These are phyloP conservation scores for Bothriochloa decipiens DNA, from an alignment of 176 grass and related monocot genomes.

Conservation along the genomic window DNA sequence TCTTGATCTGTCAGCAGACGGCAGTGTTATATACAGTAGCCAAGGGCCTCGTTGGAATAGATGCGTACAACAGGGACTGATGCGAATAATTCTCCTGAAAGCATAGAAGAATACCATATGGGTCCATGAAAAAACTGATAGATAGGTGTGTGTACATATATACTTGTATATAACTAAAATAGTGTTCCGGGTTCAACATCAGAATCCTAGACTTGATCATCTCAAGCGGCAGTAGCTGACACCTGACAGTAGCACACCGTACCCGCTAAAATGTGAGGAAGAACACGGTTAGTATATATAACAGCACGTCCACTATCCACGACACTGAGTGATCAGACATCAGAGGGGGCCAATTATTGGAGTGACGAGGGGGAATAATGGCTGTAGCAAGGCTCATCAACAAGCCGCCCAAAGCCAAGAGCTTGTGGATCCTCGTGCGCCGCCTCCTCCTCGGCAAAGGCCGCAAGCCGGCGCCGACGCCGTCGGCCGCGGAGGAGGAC, in stretches of 20 bases:
- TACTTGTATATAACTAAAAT: background rate
- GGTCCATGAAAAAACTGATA: background rate
- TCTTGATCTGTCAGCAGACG: background rate
- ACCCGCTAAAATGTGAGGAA: background rate
- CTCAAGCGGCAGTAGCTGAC: background rate
- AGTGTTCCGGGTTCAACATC: conserved; percentile 23
- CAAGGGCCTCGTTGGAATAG: background rate
- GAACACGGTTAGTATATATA: conserved; percentile 6
- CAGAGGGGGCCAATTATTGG: background rate
- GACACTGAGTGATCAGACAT: background rate
- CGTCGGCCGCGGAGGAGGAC: background rate
- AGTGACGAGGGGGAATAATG: background rate
- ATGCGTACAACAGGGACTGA: background rate
- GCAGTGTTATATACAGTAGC: background rate
- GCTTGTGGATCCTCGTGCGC: conserved; percentile 50
- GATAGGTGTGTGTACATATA: background rate
- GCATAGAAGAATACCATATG: background rate
- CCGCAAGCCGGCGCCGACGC: background rate
- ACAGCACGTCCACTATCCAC: background rate
- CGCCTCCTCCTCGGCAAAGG: conserved; percentile 39
- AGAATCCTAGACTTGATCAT: conserved; percentile 42
- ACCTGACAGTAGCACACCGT: background rate
- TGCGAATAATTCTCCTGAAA: background rate
- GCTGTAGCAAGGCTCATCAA: conserved; percentile 8
- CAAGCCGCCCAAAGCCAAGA: conserved; percentile 33